Conservation (phyloP, 768 basidiomycete species). For the Tricholoma flavovirens region DNA sequence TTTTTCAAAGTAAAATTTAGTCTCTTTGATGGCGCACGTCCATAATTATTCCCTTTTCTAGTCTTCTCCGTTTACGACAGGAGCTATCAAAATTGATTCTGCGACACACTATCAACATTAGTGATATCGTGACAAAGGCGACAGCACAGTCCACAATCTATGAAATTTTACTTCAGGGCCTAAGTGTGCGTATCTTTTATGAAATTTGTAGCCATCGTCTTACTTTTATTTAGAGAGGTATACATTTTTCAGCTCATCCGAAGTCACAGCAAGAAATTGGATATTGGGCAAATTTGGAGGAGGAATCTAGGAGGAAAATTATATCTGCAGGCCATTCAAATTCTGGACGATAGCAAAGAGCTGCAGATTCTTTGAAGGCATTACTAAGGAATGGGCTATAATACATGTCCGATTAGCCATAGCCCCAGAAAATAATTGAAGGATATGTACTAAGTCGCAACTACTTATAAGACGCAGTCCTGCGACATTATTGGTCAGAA, state of each 20-base stretch:
- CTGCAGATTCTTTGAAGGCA: neutral
- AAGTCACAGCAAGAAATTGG: constrained; percentile 83
- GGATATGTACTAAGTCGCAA: constrained; percentile 1
- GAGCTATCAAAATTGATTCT: constrained; percentile 75
- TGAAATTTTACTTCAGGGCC: constrained; percentile 66
- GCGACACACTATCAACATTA: constrained; percentile 63
- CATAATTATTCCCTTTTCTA: constrained; percentile 24
- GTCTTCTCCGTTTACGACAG: constrained; percentile 77
- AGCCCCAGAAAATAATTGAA: neutral
- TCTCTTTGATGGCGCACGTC: neutral
- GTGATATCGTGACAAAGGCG: constrained; percentile 54
- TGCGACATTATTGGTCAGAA: neutral
- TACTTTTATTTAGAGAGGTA: constrained; percentile 44
- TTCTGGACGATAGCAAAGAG: constrained; percentile 7
- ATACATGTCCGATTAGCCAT: constrained; percentile 2
- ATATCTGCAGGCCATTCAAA: constrained; percentile 37
- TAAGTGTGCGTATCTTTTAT: constrained; percentile 52
- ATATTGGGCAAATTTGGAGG: constrained; percentile 84
- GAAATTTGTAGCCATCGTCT: neutral
- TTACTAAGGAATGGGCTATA: neutral
- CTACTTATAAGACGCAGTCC: constrained; percentile 14
- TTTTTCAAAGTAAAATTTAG: constrained; percentile 71
- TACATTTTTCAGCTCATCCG: constrained; percentile 69
- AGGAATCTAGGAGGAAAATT: constrained; percentile 64
- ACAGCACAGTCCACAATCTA: constrained; percentile 70